Percentiles rank a stretch among this genome's conserved stretches.
These are phyloP conservation scores for Nelumbo lutea DNA, from an alignment of 164 flowering plant species.

Conservation along the genomic window DNA sequence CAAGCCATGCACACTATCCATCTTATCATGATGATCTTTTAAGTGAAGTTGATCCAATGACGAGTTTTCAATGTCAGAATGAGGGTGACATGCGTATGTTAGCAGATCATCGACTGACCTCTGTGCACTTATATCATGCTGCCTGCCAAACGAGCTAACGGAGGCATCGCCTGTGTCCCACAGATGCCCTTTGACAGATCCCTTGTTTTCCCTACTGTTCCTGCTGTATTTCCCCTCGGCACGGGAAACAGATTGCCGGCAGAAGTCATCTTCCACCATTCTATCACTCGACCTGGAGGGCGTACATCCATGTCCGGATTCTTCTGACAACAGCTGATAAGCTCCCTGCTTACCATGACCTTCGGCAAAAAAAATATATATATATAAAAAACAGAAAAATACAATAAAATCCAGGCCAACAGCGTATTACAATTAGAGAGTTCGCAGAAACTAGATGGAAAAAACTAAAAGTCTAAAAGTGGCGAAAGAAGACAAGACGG, in stretches of 20 bases:
- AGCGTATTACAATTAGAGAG: not conserved
- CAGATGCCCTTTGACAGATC: constrained; percentile 35
- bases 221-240: constrained; percentile 52
- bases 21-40: constrained; percentile 57
- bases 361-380: constrained; percentile 40
- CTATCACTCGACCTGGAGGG: constrained; percentile 48
- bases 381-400: constrained; percentile 14
- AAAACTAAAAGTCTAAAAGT: not conserved
- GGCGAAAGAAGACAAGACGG: not conserved
- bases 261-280: constrained; percentile 52
- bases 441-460: not conserved
- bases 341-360: constrained; percentile 89
- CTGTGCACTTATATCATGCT: constrained; percentile 36
- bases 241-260: constrained; percentile 30
- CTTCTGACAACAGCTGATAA: constrained; percentile 59
- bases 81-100: constrained; percentile 33
- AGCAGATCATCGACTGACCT: constrained; percentile 48
- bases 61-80: constrained; percentile 34
- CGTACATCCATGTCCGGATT: constrained; percentile 41
- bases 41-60: constrained; percentile 33
- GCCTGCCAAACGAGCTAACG: constrained; percentile 23
- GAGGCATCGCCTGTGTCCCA: constrained; percentile 45
- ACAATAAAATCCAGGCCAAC: constrained; percentile 18
- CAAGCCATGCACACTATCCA: constrained; percentile 35
- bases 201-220: constrained; percentile 48